Evolutionary conservation across 1,139 yeast genomes (phyloP).

Genomic region (Taphrina flavorubra): DNA sequence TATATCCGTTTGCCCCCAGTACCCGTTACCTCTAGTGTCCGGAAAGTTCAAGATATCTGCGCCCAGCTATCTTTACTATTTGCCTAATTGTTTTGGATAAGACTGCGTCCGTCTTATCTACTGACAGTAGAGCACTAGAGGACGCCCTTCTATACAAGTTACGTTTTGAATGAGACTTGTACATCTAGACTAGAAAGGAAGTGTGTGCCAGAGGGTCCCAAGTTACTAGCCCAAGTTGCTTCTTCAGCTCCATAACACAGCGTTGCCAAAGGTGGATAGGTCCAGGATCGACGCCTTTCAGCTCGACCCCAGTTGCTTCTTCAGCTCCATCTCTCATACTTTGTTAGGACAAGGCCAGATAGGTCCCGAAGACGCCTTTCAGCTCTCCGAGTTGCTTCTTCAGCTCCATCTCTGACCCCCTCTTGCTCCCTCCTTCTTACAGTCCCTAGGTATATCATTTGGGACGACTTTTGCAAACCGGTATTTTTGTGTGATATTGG

Average conservation of each 20-base stretch:
- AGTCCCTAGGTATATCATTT: slow-evolving; percentile 15
- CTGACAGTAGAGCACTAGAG: too few relatives aligned
- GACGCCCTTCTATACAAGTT: background rate
- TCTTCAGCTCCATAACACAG: slow-evolving; percentile 8
- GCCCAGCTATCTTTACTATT: too few relatives aligned
- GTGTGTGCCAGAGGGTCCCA: slow-evolving; percentile 8
- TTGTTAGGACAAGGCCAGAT: background rate
- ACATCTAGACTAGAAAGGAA: background rate
- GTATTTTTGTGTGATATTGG: slow-evolving; percentile 12
- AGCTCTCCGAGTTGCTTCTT: background rate
- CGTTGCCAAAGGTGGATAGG: slow-evolving; percentile 5
- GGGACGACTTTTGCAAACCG: slow-evolving; percentile 2
- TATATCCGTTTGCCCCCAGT: too few relatives aligned
- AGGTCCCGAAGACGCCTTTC: background rate
- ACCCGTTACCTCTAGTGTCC: too few relatives aligned
- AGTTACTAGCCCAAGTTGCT: background rate
- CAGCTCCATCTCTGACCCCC: background rate
- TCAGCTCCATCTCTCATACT: slow-evolving; percentile 6
- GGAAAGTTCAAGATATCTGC: too few relatives aligned
- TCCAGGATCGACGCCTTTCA: background rate
- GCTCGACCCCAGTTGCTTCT: background rate
- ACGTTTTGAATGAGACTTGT: background rate
- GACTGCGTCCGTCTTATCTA: too few relatives aligned
- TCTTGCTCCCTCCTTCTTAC: slow-evolving; percentile 5
- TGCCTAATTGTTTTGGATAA: too few relatives aligned